Percentiles rank a stretch among this genome's conserved stretches.
Evolutionary conservation across 441 rosid genomes (phyloP).

Genomic region (Pelargonium australe): DNA sequence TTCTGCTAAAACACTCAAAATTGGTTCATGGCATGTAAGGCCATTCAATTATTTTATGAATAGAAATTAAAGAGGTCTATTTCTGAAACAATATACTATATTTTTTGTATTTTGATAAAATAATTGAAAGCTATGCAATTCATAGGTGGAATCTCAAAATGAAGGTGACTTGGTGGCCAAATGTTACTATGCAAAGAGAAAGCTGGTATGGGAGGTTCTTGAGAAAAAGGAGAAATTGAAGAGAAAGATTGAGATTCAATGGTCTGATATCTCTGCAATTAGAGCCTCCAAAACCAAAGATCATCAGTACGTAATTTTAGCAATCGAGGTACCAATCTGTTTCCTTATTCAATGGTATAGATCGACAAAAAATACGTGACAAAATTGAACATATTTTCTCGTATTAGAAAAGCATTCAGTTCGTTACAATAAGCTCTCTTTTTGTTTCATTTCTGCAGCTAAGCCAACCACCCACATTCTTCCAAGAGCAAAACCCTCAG

Average conservation of each 20-base stretch:
- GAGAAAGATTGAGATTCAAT: constrained; percentile 44
- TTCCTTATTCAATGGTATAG: neutral
- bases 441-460: constrained; percentile 21
- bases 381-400: neutral
- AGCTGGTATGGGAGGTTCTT: constrained; percentile 51
- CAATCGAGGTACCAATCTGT: constrained; percentile 34
- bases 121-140: no score
- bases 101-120: no score
- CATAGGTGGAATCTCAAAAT: constrained; percentile 26
- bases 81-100: constrained; percentile 9
- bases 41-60: no score
- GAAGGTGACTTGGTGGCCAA: constrained; percentile 53
- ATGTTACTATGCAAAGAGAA: constrained; percentile 43
- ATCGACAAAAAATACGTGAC: neutral
- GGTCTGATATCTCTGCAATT: constrained; percentile 46
- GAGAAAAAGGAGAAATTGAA: constrained; percentile 33
- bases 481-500: constrained; percentile 42
- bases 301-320: constrained; percentile 28
- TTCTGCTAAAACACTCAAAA: constrained; percentile 28
- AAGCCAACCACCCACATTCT: constrained; percentile 34
- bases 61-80: neutral
- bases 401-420: no score
- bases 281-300: constrained; percentile 24
- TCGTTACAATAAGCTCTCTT: neutral
- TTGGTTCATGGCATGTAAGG: constrained; percentile 49